Evolutionary conservation across 2,329 filamentous ascomycete genomes (phyloP).

Genomic region (Madurella fahalii): DNA sequence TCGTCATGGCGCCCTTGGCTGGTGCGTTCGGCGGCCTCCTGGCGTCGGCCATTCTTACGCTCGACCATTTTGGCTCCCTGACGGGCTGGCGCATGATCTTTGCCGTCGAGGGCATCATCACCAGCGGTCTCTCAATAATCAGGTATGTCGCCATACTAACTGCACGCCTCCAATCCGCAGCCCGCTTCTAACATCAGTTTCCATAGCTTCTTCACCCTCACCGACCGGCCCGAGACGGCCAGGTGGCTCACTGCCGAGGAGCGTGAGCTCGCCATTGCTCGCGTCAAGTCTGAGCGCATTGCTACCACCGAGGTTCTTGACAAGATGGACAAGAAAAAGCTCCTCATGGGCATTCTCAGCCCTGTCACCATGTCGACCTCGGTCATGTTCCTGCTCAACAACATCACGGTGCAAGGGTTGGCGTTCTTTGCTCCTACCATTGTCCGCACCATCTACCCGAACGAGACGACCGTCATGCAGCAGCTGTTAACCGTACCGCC

Average conservation of each 20-base stretch:
- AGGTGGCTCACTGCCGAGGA: slow-evolving; percentile 61
- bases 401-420: slow-evolving; percentile 68
- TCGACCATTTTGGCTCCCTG: slow-evolving; percentile 53
- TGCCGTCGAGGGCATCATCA: slow-evolving; percentile 64
- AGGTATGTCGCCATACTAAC: background rate
- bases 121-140: slow-evolving; percentile 48
- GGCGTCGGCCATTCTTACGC: slow-evolving; percentile 56
- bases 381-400: slow-evolving; percentile 60
- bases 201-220: slow-evolving; percentile 53
- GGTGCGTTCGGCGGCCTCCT: slow-evolving; percentile 64
- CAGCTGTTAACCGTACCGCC: slow-evolving; percentile 69
- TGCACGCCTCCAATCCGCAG: too few species aligned
- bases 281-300: slow-evolving; percentile 60
- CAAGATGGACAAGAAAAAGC: slow-evolving; percentile 45
- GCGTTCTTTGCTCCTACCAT: slow-evolving; percentile 71
- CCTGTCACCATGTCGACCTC: slow-evolving; percentile 51
- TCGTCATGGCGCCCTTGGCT: slow-evolving; percentile 60
- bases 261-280: slow-evolving; percentile 54
- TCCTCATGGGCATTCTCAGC: slow-evolving; percentile 58
- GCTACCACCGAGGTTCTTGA: slow-evolving; percentile 57
- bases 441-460: slow-evolving; percentile 63
- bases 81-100: slow-evolving; percentile 67
- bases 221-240: slow-evolving; percentile 62
- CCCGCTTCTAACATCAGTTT: background rate
- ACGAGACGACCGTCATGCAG: slow-evolving; percentile 52